Evolutionary conservation across 176 grass and related monocot genomes (phyloP).

Genomic region (Bromus sterilis): DNA sequence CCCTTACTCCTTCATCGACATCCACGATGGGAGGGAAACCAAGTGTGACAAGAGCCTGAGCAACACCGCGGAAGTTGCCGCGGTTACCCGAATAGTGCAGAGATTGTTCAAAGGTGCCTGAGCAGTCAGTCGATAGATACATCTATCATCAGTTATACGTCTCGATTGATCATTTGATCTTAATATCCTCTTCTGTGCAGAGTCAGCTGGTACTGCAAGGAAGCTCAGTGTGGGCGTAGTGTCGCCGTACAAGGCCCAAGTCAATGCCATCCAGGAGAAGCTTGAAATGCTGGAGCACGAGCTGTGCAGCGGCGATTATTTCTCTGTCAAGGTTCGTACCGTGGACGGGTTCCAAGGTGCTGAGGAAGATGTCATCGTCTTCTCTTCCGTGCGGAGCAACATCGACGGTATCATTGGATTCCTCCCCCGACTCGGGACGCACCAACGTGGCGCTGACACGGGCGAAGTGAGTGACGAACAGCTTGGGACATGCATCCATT

Average conservation of each 20-base stretch:
- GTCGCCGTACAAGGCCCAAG: slow-evolving; percentile 43
- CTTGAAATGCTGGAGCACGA: not conserved
- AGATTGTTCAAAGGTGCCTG: slow-evolving; percentile 36
- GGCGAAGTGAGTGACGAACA: slow-evolving; percentile 28
- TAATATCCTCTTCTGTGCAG: not conserved
- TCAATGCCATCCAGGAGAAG: slow-evolving; percentile 28
- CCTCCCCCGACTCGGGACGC: slow-evolving; percentile 7
- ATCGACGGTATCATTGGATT: slow-evolving; percentile 33
- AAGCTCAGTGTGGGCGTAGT: slow-evolving; percentile 23
- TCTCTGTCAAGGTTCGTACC: slow-evolving; percentile 46
- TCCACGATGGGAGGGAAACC: slow-evolving; percentile 8
- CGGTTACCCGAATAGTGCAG: not conserved
- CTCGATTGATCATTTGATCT: too few relatives aligned
- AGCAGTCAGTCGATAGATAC: not conserved
- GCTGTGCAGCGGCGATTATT: not conserved
- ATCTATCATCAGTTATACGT: not conserved
- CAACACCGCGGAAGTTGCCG: too few relatives aligned
- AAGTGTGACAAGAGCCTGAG: too few relatives aligned
- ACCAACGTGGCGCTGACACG: slow-evolving; percentile 44
- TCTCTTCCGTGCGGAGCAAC: slow-evolving; percentile 56
- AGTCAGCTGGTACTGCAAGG: not conserved
- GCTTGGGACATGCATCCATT: not conserved
- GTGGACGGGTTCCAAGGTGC: slow-evolving; percentile 65
- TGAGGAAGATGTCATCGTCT: slow-evolving; percentile 57
- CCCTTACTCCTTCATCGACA: slow-evolving; percentile 57